phyloP scores from a whole-genome alignment of 2,329 filamentous ascomycete genomes.

The Rhinocladiella mackenziei region DNA sequence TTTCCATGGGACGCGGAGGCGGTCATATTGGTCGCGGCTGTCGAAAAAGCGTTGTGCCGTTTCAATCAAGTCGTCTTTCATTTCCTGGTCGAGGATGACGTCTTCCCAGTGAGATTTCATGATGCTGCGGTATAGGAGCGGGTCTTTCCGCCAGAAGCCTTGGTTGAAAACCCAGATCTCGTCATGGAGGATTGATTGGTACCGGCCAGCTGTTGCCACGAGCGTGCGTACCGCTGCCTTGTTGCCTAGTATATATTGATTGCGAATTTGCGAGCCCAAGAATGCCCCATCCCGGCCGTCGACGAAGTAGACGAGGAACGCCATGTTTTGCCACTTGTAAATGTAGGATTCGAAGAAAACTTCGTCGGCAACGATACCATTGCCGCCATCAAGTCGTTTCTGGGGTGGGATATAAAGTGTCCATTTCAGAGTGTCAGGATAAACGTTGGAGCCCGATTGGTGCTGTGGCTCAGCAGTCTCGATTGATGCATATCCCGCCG shows the following conservation, averaged over 20 bases:
- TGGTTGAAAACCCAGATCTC: slow-evolving; percentile 45
- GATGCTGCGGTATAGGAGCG: slow-evolving; percentile 39
- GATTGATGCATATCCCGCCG: slow-evolving; percentile 37
- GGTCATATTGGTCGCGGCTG: slow-evolving; percentile 38
- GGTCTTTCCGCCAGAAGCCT: slow-evolving; percentile 40
- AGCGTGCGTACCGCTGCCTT: slow-evolving; percentile 17
- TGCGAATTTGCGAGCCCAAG: slow-evolving; percentile 12
- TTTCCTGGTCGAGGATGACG: slow-evolving; percentile 44
- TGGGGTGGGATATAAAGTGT: slow-evolving; percentile 21
- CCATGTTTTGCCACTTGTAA: slow-evolving; percentile 22
- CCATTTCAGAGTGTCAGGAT: slow-evolving; percentile 24
- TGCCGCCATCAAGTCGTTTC: slow-evolving; percentile 24
- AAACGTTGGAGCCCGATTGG: slow-evolving; percentile 3
- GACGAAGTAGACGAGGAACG: slow-evolving; percentile 28
- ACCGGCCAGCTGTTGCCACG: slow-evolving; percentile 17
- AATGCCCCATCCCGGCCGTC: slow-evolving; percentile 25
- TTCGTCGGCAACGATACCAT: slow-evolving; percentile 19
- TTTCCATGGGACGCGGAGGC: slow-evolving; percentile 46
- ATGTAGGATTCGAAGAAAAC: slow-evolving; percentile 24
- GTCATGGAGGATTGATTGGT: slow-evolving; percentile 31
- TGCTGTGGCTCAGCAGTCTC: slow-evolving; percentile 1
- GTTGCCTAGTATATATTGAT: slow-evolving; percentile 29
- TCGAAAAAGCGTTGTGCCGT: slow-evolving; percentile 43
- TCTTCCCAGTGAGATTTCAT: slow-evolving; percentile 44
- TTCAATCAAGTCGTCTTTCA: slow-evolving; percentile 42